A percentile compares a stretch with the other conserved stretches of the same genome.
phyloP scores from a whole-genome alignment of 2,329 filamentous ascomycete species.

The Apiospora saccharicola region DNA sequence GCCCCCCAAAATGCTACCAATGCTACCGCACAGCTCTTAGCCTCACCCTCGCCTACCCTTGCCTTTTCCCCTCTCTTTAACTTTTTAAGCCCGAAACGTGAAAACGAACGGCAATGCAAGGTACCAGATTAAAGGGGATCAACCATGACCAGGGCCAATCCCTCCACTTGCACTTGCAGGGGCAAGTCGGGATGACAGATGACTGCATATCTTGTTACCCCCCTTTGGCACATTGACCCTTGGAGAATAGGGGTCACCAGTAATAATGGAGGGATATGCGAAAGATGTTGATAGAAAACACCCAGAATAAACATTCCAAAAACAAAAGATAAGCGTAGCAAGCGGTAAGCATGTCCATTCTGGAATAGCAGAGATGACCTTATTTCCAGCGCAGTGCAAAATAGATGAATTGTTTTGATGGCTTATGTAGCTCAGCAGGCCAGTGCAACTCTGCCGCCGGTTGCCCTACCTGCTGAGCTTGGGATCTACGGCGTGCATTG shows the following conservation, averaged over 20 bases:
- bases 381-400: conserved; percentile 18
- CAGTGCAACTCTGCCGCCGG: neutral
- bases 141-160: conserved; percentile 2
- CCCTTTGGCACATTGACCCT: neutral
- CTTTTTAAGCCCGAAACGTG: conserved; percentile 20
- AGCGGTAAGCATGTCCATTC: neutral
- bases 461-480: neutral
- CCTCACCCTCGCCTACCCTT: conserved; percentile 11
- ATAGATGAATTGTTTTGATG: conserved; percentile 1
- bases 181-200: neutral
- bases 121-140: conserved; percentile 21
- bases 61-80: neutral
- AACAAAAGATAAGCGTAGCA: neutral
- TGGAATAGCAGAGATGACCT: conserved; percentile 11
- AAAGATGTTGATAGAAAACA: neutral
- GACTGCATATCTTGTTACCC: conserved; percentile 17
- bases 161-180: conserved; percentile 21
- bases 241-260: conserved; percentile 4
- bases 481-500: conserved; percentile 5
- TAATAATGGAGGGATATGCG: neutral
- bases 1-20: neutral
- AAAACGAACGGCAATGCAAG: conserved; percentile 22
- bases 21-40: neutral
- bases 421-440: neutral
- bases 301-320: neutral